A percentile compares a stretch with the other conserved stretches of the same genome.
phyloP scores from a whole-genome alignment of 768 basidiomycete genomes.

The Paxillus involutus region DNA sequence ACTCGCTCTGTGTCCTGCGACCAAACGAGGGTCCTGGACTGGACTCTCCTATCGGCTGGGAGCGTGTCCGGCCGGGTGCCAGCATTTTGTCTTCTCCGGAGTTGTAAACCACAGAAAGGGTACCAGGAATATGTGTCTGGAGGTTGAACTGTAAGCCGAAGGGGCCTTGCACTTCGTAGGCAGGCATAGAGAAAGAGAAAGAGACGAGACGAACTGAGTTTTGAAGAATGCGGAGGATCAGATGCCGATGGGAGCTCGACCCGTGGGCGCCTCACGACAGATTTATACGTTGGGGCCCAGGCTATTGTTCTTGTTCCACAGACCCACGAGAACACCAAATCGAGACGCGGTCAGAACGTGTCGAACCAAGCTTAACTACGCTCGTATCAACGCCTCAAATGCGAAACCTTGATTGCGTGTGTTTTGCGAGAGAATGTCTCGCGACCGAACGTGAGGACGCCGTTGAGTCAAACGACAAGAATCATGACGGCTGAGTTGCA shows the following conservation, averaged over 20 bases:
- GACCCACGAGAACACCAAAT: constrained; percentile 16
- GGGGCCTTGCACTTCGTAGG: constrained; percentile 21
- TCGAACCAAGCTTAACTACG: background rate
- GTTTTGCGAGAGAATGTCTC: background rate
- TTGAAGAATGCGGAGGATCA: background rate
- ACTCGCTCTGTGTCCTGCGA: constrained; percentile 27
- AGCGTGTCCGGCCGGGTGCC: constrained; percentile 16
- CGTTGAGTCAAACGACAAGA: constrained; percentile 7
- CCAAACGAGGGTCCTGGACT: constrained; percentile 20
- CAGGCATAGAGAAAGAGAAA: constrained; percentile 13
- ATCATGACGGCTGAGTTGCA: constrained; percentile 9
- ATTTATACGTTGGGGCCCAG: background rate
- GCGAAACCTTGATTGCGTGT: background rate
- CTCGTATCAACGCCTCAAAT: background rate
- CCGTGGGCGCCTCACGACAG: background rate
- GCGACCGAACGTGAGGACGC: constrained; percentile 2
- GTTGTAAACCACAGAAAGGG: constrained; percentile 7
- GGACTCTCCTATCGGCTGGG: constrained; percentile 24
- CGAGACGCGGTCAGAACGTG: constrained; percentile 13
- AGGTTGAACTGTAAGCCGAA: constrained; percentile 19
- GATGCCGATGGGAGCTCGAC: background rate
- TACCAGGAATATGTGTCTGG: constrained; percentile 11
- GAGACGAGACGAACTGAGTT: background rate
- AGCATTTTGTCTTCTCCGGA: constrained; percentile 9
- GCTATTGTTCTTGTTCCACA: constrained; percentile 18